Base-by-base conservation (phyloP, 495 filamentous ascomycete genomes). In the Penicillium riverlandense region DNA sequence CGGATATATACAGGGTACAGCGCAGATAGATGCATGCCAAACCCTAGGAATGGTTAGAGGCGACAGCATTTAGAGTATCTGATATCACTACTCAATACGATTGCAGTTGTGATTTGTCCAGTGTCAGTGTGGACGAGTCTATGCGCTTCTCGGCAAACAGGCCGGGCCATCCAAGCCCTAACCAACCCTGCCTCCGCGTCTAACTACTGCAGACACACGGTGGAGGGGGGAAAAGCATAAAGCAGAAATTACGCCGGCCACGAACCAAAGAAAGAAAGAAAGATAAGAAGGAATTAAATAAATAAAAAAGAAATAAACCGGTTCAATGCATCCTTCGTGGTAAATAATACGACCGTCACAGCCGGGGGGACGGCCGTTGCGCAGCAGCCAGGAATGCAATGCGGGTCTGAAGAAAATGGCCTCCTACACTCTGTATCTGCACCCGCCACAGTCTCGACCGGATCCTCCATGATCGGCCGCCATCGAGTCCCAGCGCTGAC, bases 1-100 rank as follows among this genome's bases (percentile, higher is more conserved):
- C 47, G 43, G 40, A 54, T 59, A 50, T 48, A 54, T 60, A 54
- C 22, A 4, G 22, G 6, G 47, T 44, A 46, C 30, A 36, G 39
- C 41, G 40, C 22, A 45, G 54, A 55, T 58, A 52, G 49, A 61
- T 58, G 57, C 52, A 54, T 14, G 48, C 43, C 48, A 53, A 35
- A 47, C 37, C 53, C 22, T 22, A 6, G 4, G 4, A 22, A 3
- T 22, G 22, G 3, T 22, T 22, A 34, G 32, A 34, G 32, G 6
- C 32, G 32, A 34, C 32, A 3, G 10, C 10, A 34, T 10, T 34
- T 22, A 22, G 6, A 22, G 22, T 22, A 22, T 22, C 2, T 22
- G 22, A 22, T 22, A 22, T 22, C 22, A 22, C 22, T 22, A 22
- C 22, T 22, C 4, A 34, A 34, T 12, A 9, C 32, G 31, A 37